phyloP scores from a whole-genome alignment of 306 rosid genomes.

The Acacia acuminata region DNA sequence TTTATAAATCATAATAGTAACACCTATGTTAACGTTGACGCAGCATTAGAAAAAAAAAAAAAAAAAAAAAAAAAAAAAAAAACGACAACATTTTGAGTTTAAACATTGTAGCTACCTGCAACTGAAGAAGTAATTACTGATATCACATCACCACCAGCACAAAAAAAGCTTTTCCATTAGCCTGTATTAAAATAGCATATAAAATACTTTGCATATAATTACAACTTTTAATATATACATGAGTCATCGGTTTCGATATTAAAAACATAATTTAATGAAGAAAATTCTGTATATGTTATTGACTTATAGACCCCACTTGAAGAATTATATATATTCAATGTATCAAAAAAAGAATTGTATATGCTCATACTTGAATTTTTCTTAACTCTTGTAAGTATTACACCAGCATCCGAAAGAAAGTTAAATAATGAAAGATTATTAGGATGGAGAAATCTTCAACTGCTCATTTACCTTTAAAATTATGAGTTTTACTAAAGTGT shows the following conservation, averaged over 20 bases:
- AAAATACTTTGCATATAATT: neutral
- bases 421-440: neutral
- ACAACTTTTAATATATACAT: neutral
- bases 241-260: neutral
- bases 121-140: neutral
- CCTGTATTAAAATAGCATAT: neutral
- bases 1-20: too few relatives aligned
- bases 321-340: neutral
- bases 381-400: too few relatives aligned
- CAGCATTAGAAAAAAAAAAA: neutral
- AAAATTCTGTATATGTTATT: too few relatives aligned
- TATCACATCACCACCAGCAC: neutral
- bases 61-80: too few relatives aligned
- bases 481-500: slow-evolving; percentile 17
- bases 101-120: neutral
- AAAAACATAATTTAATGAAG: too few relatives aligned
- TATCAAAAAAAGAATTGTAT: too few relatives aligned
- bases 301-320: neutral
- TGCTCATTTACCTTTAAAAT: slow-evolving; percentile 30
- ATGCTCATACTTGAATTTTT: too few relatives aligned
- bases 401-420: neutral
- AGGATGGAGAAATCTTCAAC: neutral
- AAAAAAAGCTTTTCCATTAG: neutral
- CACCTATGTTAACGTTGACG: too few relatives aligned
- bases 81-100: neutral